Evolutionary conservation across 768 basidiomycete species (phyloP), one percentile per base, ranked within the genome.

Genomic region (Auriscalpium orientale): DNA sequence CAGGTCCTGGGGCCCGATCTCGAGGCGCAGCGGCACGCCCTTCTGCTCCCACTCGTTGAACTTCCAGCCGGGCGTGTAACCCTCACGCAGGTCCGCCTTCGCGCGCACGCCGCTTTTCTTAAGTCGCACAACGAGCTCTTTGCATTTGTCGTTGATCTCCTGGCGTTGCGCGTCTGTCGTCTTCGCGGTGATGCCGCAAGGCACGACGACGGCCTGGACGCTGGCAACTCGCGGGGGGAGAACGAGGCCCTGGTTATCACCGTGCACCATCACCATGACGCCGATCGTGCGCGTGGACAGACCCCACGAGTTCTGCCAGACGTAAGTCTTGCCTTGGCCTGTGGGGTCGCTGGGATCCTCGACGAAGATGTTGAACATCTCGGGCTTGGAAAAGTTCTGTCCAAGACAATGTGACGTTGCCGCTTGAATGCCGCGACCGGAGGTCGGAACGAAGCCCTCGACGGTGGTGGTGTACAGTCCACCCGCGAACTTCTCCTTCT

Each of bases 11-110:
- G 97, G 97, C 7, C 97, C 97, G 64, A 98, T 85, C 74, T 99
- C 97, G 60, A 99, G 87, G 62, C 97, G 93, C 60, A 99, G 78
- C 12, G 97, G 97, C 45, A 98, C 94, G 68, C 97, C 97, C 89
- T 95, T 91, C 73, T 98, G 88, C 76, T 99, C 97, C 94, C 95
- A 98, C 66, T 98, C 92, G 68, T 98, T 97, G 77, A 97, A 99
- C 75, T 99, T 99, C 76, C 88, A 98, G 34, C 97, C 97, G 9
- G 97, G 97, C 34, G 95, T 98, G 71, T 98, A 97, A 8, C 90
- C 93, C 4, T 98, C 97, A 57, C 95, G 76, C 59, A 94, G 74
- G 74, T 99, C 97, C 2, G 91, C 91, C 71, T 87, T 91, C 36
- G 91, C 90, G 59, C 89, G 78, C 60, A 98, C 70, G 47, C 83